These are phyloP conservation scores for Alternaria sp. DNA, from an alignment of 2,329 filamentous ascomycete genomes.

Conservation along the genomic window DNA sequence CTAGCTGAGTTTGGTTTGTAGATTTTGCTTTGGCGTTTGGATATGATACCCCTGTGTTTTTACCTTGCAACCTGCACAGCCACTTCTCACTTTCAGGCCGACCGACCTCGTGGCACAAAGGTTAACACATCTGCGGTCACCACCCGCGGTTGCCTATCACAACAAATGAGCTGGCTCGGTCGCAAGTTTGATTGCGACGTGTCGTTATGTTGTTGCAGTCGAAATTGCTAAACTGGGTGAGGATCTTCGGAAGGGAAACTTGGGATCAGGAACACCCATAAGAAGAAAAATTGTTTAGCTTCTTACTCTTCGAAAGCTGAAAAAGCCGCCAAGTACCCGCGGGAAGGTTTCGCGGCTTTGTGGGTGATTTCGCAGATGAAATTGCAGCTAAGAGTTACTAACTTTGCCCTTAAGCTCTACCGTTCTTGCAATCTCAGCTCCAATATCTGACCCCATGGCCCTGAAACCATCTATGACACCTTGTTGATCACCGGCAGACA, in stretches of 20 bases:
- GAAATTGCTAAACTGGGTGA: not conserved
- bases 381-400: not conserved
- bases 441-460: not conserved
- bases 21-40: slow-evolving; percentile 15
- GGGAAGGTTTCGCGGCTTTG: too few relatives aligned
- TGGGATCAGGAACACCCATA: too few relatives aligned
- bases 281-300: too few relatives aligned
- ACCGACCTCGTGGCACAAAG: not conserved
- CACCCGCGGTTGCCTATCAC: not conserved
- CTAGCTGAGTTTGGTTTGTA: not conserved
- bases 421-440: not conserved
- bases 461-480: slow-evolving; percentile 55
- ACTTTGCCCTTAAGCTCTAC: not conserved
- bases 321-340: too few relatives aligned
- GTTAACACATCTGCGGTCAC: not conserved
- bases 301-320: too few relatives aligned
- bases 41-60: slow-evolving; percentile 22
- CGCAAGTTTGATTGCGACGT: not conserved
- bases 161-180: not conserved
- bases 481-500: slow-evolving; percentile 35
- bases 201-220: not conserved
- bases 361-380: too few relatives aligned
- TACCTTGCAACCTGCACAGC: not conserved
- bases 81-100: not conserved
- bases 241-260: not conserved